A percentile compares a stretch with the other conserved stretches of the same genome.
Evolutionary conservation across 1,284 basidiomycete species (phyloP).

Genomic region (Sanghuangporus weigelae): DNA sequence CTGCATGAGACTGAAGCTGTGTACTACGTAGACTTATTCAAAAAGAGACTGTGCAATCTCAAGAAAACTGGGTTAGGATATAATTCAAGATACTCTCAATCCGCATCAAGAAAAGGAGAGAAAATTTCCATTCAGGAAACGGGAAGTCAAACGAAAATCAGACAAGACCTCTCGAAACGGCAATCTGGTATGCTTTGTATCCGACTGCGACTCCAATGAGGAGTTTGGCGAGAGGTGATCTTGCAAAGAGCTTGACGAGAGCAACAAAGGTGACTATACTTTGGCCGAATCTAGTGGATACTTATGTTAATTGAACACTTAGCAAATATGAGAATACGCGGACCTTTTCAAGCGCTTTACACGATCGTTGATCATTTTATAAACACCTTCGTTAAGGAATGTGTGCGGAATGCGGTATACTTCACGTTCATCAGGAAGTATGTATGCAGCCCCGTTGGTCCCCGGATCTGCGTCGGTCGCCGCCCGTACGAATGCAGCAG

Average conservation of each 20-base stretch:
- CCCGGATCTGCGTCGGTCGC: conserved; percentile 43
- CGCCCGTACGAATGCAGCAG: conserved; percentile 46
- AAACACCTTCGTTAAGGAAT: conserved; percentile 45
- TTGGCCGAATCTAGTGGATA: background rate
- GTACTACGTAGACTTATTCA: background rate
- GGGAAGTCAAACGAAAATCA: background rate
- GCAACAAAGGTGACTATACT: conserved; percentile 5
- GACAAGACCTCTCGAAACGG: background rate
- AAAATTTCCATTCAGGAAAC: too few relatives aligned
- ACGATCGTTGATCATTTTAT: conserved; percentile 42
- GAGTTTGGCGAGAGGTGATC: conserved; percentile 3
- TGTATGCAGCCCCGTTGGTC: conserved; percentile 42
- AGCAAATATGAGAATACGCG: background rate
- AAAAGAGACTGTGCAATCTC: background rate
- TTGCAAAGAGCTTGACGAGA: background rate
- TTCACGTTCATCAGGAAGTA: conserved; percentile 45
- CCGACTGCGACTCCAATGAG: conserved; percentile 3
- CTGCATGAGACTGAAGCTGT: background rate
- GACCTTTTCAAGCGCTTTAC: conserved; percentile 34
- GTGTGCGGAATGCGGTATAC: conserved; percentile 42
- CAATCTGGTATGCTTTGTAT: conserved; percentile 9
- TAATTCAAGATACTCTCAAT: background rate
- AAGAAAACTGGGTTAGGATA: background rate
- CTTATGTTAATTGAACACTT: background rate
- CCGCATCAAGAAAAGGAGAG: background rate